A percentile compares a stretch with the other conserved stretches of the same genome.
Evolutionary conservation across 2,329 filamentous ascomycete genomes (phyloP).

Genomic region (Pyrenochaeta sp.): DNA sequence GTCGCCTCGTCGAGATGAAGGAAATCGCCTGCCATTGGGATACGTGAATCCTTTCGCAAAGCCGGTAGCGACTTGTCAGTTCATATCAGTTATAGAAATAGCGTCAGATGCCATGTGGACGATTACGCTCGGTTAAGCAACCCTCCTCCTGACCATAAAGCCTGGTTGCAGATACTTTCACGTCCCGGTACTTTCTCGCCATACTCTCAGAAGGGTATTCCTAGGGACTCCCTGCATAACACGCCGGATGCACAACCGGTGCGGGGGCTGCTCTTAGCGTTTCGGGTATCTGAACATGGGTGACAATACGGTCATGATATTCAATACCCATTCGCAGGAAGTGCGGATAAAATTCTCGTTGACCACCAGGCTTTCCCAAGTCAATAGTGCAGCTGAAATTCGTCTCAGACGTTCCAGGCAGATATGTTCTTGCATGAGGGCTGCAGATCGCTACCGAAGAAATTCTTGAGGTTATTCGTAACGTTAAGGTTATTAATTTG

Average conservation of each 20-base stretch:
- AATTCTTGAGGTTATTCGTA: neutral
- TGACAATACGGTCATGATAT: neutral
- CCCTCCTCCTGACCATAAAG: too few relatives aligned
- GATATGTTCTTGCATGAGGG: neutral
- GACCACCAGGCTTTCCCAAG: too few relatives aligned
- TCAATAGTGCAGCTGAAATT: neutral
- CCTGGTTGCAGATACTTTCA: too few relatives aligned
- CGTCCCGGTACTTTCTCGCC: too few relatives aligned
- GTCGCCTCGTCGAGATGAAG: slow-evolving; percentile 21
- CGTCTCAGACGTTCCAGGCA: too few relatives aligned
- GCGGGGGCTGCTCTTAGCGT: neutral
- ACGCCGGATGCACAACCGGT: neutral
- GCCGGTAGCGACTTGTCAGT: neutral
- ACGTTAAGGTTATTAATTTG: neutral
- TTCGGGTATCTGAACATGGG: neutral
- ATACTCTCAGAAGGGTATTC: neutral
- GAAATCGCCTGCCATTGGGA: slow-evolving; percentile 23
- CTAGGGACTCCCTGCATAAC: neutral
- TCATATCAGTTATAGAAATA: neutral
- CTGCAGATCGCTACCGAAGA: neutral
- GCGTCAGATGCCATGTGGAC: neutral
- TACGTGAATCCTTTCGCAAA: neutral
- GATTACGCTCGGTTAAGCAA: neutral
- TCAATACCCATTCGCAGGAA: neutral
- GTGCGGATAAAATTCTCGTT: neutral